These are phyloP conservation scores for Suhomyces kunorum DNA, from an alignment of 1,139 yeast genomes.

Conservation along the genomic window DNA sequence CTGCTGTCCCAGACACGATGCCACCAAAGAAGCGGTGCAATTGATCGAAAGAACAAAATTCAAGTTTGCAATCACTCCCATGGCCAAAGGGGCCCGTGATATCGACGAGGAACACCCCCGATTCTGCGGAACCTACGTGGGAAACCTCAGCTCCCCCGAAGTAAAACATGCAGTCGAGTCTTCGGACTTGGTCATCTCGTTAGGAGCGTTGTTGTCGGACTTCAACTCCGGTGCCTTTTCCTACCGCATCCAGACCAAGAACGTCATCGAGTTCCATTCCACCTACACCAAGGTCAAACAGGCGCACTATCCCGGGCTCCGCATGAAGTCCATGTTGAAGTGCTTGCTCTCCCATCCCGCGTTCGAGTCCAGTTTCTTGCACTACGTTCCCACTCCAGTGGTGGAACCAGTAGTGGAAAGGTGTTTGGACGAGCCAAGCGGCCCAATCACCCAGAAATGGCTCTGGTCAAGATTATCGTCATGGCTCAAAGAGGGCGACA, in stretches of 20 bases:
- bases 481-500: conserved; percentile 35
- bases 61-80: conserved; percentile 38
- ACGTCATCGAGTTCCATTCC: conserved; percentile 84
- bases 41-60: conserved; percentile 70
- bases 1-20: conserved; percentile 77
- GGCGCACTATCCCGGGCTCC: conserved; percentile 37
- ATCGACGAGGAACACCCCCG: conserved; percentile 31
- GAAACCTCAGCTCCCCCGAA: conserved; percentile 33
- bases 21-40: conserved; percentile 58
- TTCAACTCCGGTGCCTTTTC: conserved; percentile 85
- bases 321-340: conserved; percentile 37
- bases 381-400: conserved; percentile 19
- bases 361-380: conserved; percentile 18
- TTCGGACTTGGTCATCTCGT: conserved; percentile 34
- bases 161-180: conserved; percentile 33
- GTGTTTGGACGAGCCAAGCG: conserved; percentile 7
- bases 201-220: conserved; percentile 42
- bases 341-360: conserved; percentile 19
- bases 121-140: conserved; percentile 36
- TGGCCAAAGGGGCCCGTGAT: conserved; percentile 35
- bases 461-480: conserved; percentile 32
- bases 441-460: conserved; percentile 30
- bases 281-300: conserved; percentile 70
- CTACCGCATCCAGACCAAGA: conserved; percentile 74
- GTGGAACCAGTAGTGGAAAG: conserved; percentile 6